phyloP scores from a whole-genome alignment of 306 rosid genomes.

The Hippophae tibetana region DNA sequence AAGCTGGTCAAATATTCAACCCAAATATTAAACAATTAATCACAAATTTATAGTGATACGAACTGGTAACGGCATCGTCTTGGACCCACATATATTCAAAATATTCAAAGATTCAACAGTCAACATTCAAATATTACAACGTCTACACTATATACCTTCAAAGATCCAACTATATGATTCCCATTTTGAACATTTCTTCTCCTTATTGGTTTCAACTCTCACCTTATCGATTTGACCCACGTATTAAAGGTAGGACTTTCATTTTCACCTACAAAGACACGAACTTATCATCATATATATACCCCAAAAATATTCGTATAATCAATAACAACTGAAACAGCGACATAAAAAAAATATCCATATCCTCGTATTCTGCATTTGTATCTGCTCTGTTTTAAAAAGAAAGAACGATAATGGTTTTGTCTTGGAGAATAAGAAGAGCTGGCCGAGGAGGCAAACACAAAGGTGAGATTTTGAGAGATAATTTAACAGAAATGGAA shows the following conservation, averaged over 20 bases:
- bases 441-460: constrained; percentile 29
- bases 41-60: too few species aligned
- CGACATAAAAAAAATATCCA: not conserved
- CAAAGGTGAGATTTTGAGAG: constrained; percentile 19
- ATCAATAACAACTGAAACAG: not conserved
- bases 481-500: constrained; percentile 33
- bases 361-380: not conserved
- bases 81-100: too few species aligned
- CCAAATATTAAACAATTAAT: too few species aligned
- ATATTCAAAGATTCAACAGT: constrained; percentile 45
- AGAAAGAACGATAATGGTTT: constrained; percentile 33
- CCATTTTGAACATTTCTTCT: not conserved
- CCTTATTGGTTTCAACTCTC: not conserved
- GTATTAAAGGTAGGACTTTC: not conserved
- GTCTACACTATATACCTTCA: not conserved
- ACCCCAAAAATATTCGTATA: not conserved
- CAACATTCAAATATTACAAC: constrained; percentile 40
- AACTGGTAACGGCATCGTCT: too few species aligned
- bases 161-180: constrained; percentile 1
- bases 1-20: too few species aligned
- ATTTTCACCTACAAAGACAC: not conserved
- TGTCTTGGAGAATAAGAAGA: constrained; percentile 53
- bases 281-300: not conserved
- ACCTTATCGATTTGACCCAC: constrained; percentile 34
- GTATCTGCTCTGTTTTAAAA: not conserved